Conservation (phyloP, 345 rosid genomes). For the Angophora floribunda region DNA sequence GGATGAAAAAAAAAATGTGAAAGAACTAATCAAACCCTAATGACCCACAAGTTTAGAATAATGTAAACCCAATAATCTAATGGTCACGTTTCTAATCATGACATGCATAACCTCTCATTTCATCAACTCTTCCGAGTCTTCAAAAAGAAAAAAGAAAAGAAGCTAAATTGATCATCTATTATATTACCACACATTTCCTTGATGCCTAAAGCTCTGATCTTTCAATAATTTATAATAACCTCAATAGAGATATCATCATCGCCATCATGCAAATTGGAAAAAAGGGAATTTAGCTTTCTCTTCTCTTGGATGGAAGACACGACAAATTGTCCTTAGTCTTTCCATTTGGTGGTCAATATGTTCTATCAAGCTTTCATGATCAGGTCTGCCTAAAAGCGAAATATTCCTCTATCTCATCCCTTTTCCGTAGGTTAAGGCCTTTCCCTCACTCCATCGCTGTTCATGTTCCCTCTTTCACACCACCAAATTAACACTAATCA, state of each 20-base stretch:
- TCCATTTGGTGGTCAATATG: background rate
- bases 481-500: background rate
- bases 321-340: background rate
- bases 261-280: background rate
- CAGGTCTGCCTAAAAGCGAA: background rate
- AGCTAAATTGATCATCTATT: background rate
- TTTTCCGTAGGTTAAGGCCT: background rate
- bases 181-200: background rate
- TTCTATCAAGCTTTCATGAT: background rate
- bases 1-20: background rate
- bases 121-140: background rate
- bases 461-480: background rate
- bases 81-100: background rate
- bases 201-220: background rate
- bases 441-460: background rate
- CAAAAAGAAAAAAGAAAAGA: background rate
- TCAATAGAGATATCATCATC: background rate
- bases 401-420: background rate
- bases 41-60: background rate
- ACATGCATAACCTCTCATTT: background rate
- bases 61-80: background rate
- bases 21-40: background rate
- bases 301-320: background rate
- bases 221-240: background rate
- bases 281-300: background rate